Base-by-base conservation (phyloP, 495 filamentous ascomycete genomes). In the Penicillium pancosmium region DNA sequence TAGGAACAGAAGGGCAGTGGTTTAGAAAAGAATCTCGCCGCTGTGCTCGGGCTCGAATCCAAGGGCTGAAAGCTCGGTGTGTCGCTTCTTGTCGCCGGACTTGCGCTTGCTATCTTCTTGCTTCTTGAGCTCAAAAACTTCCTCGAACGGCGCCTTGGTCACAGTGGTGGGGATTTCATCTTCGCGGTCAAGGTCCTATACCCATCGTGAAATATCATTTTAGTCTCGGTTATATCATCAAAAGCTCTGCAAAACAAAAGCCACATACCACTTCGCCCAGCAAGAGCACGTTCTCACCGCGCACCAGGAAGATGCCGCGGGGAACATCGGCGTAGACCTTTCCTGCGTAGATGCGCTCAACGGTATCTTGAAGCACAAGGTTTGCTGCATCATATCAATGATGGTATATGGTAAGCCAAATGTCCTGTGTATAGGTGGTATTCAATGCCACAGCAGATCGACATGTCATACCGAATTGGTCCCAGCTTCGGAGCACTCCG, bases 401-500 rank as follows among this genome's bases (percentile, higher is more conserved):
- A 38, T 50, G 23, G 15, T 49, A 50, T 52, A 49, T 60, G 59
- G 59, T 40, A 56, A 57, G 36, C 36, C 36, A 12, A 40, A 5
- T 40, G 15, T 40, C 36, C 36, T n/a, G 15, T 40, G 36, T 40
- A 15, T 40, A 40, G 19, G 2, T 21, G 15, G 15, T 12, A 40
- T 40, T n/a, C 36, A 31, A 31, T 31, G 36, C 36, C 15, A 3
- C 4, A 21, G 34, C 46, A 53, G 34, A 43, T 35, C 4, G 18
- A 15, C 23, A 57, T 53, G 46, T 63, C 82, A 64, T 87, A 94
- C 92, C 92, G 69, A 96, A 97, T 72, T 98, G 94, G 76, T 98
- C 94, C 93, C 95, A 98, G 68, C 91, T 96, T 63, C 94, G 81
- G 65, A 98, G 75, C 11, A 98, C 91, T 18, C 94, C 94, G 52